Conservation (phyloP, 208 protist genomes). For the Trypanosomatidae sp. region DNA sequence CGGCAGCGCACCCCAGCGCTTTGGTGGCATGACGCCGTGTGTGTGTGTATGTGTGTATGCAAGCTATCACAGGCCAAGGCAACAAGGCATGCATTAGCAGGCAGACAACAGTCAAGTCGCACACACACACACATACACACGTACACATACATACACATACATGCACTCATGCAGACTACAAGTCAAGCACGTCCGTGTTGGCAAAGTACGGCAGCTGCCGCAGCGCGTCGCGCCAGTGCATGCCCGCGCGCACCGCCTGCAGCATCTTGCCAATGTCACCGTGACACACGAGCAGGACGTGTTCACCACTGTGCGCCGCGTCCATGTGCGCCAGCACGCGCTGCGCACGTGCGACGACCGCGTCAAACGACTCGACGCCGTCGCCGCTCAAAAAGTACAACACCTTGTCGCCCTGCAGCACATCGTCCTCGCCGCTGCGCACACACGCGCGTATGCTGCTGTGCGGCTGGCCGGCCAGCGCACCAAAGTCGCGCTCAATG, state of each 20-base stretch:
- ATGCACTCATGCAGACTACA: slow-evolving; percentile 2
- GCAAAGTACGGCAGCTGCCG: slow-evolving; percentile 57
- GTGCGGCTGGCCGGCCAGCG: slow-evolving; percentile 64
- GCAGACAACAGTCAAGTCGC: background rate
- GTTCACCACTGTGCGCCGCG: slow-evolving; percentile 28
- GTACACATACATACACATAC: background rate
- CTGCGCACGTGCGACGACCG: slow-evolving; percentile 47
- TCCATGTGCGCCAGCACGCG: slow-evolving; percentile 47
- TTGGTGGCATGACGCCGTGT: slow-evolving; percentile 32
- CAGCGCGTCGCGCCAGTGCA: slow-evolving; percentile 61
- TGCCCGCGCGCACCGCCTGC: slow-evolving; percentile 30
- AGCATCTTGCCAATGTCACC: slow-evolving; percentile 90
- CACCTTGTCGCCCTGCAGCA: slow-evolving; percentile 68
- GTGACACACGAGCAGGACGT: slow-evolving; percentile 77
- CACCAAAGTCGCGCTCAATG: slow-evolving; percentile 83
- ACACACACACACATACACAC: background rate
- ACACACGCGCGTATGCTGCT: slow-evolving; percentile 24
- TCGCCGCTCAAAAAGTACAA: slow-evolving; percentile 72
- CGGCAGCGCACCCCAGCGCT: slow-evolving; percentile 21
- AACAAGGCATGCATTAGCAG: background rate
- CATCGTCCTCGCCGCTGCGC: slow-evolving; percentile 42
- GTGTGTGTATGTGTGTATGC: background rate
- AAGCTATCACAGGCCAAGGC: background rate
- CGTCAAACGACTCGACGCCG: slow-evolving; percentile 64
- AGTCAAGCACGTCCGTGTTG: slow-evolving; percentile 67